These are phyloP conservation scores for Rosa rugosa DNA, from an alignment of 306 rosid species.

Conservation along the genomic window DNA sequence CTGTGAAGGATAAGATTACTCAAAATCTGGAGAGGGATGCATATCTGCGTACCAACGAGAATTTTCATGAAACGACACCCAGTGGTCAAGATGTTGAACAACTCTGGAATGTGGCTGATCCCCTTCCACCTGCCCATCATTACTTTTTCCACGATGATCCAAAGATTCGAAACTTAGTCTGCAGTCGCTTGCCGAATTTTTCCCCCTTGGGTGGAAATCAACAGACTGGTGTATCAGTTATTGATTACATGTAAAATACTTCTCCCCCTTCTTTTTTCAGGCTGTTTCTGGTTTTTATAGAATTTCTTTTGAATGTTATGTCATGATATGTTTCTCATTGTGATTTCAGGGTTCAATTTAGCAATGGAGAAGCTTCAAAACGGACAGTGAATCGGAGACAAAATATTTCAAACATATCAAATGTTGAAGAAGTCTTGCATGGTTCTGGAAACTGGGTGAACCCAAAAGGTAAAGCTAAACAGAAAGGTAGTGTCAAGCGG, in stretches of 20 bases:
- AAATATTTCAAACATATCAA: conserved; percentile 31
- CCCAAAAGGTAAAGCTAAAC: conserved; percentile 48
- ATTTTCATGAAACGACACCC: conserved; percentile 22
- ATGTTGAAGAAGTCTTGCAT: conserved; percentile 32
- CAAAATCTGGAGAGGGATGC: conserved; percentile 26
- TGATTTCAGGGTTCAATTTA: conserved; percentile 78
- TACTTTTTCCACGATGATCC: conserved; percentile 75
- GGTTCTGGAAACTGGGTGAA: conserved; percentile 61
- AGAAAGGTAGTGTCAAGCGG: conserved; percentile 42
- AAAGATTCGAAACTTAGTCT: conserved; percentile 61
- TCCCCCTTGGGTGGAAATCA: conserved; percentile 65
- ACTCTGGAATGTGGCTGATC: conserved; percentile 39
- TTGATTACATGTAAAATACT: conserved; percentile 72
- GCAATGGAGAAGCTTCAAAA: conserved; percentile 52
- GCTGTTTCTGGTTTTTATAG: conserved; percentile 1
- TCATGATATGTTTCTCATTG: conserved; percentile 13
- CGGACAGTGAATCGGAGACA: conserved; percentile 38
- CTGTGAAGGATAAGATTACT: conserved; percentile 36
- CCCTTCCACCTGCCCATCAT: conserved; percentile 62
- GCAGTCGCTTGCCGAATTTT: conserved; percentile 54
- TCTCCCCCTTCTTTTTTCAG: background rate
- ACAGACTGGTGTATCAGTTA: conserved; percentile 44
- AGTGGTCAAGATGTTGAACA: conserved; percentile 40
- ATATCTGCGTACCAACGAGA: conserved; percentile 10
- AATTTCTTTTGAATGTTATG: background rate